Evolutionary conservation across 352 stramenopile species (phyloP), one percentile per base, ranked within the genome.

Genomic region (Phytopythium kandeliae): DNA sequence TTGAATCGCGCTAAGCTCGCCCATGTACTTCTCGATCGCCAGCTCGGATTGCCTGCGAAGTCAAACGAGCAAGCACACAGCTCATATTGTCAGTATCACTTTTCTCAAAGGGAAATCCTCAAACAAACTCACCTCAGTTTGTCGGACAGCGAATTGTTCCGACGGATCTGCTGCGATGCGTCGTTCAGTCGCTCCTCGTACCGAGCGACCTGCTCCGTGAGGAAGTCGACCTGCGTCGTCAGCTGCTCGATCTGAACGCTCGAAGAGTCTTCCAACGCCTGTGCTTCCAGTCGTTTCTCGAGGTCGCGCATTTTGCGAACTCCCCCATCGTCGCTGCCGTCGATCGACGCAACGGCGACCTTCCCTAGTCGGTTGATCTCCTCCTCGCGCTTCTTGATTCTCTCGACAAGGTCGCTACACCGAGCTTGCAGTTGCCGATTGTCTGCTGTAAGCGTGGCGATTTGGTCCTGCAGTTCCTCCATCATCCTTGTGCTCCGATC

Each of bases 171-270:
- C 22, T 87, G 63, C 24, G 70, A 74, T 1, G 77, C 67, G 22
- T 85, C 74, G 51, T 76, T 79, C 2, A 93, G 57, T 33, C 76
- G 73, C n/a, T 60, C 63, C 46, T 93, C 83, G 53, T 93, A 91
- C 60, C 87, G 91, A 24, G 71, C 77, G 22, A 91, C 79, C 44
- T 93, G 80, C 42, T 78, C 78, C 52, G 89, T 93, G 12, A 93
- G 57, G 15, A 89, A 55, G 49, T 91, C 76, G 13, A 93, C 72
- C 52, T 91, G 83, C 0, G 62, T 68, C 25, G 62, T 74, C 41
- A 92, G 41, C 58, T 92, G 80, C 21, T 90, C 77, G 9, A 90
- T 71, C 41, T 85, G 78, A 17, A 93, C 38, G 16, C 84, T 62
- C 9, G 63, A 62, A 2, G 71, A 68, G 21, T 89, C 67, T 44